Evolutionary conservation across 257 asterid genomes (phyloP), one percentile per base, ranked within the genome.

Genomic region (Solanum corneliomulleri): DNA sequence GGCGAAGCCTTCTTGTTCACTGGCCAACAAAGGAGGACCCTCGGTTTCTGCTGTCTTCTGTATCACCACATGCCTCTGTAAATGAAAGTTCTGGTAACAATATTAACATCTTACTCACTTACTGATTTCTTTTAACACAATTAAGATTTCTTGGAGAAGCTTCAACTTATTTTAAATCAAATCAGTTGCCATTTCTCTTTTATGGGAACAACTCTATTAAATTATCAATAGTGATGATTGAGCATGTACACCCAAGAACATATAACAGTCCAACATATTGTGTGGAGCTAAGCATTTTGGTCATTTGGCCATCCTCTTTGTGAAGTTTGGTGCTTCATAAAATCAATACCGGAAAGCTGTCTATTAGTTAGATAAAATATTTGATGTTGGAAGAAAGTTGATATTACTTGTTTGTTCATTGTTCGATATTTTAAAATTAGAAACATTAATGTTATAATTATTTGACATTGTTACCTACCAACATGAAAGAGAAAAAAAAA

Each of bases 1-100:
- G 99, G 89, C 91, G 99, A 88, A 97, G 99, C 90, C 98, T 96
- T 89, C 94, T 97, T 87, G 98, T 95, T 88, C 99, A 96, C 87
- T 97, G 99, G 99, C 98, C 99, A 83, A 92, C 99, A 78, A 58
- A 16, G 20, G 90, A 90, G 86, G 99, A 97, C 87, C 82, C 97
- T 84, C 96, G 98, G 77, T 92, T 97, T 35, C 90, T 97, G 86
- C 91, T 97, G 86, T 94, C 99, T 84, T 95, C 99, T 31, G 99
- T 97, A 69, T 95, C 99, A 87, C 98, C 98, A 56, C 88, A 72
- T 88, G 87, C 94, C 75, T 89, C 94, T 41, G 80, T 75, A 29
- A 44, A 86, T 85, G 93, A 90, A 85, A 88, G 77, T 56, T 77
- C 89, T 87, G 99, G 99, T 95, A 89, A 81, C 45, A 49, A 64